Evolutionary conservation across 192 early-diverging fungal species (phyloP).

Genomic region (Coemansia reversa): DNA sequence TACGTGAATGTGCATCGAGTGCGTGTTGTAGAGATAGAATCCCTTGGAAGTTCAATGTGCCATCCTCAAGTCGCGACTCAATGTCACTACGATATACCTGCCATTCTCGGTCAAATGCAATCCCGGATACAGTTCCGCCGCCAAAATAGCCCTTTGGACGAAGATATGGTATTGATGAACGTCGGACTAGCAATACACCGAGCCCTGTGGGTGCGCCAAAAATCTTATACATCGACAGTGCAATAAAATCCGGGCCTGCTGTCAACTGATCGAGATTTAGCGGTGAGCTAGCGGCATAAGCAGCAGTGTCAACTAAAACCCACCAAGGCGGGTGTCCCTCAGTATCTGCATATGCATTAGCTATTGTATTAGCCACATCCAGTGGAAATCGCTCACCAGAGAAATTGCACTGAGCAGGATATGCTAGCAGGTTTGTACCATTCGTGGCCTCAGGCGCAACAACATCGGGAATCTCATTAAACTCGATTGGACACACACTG

Average conservation of each 20-base stretch:
- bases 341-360: slow-evolving; percentile 4
- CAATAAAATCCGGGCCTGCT: slow-evolving; percentile 64
- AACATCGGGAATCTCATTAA: slow-evolving; percentile 24
- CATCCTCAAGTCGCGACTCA: slow-evolving; percentile 67
- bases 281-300: slow-evolving; percentile 62
- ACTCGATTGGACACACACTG: slow-evolving; percentile 19
- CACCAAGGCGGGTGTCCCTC: slow-evolving; percentile 45
- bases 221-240: slow-evolving; percentile 84
- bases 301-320: slow-evolving; percentile 74
- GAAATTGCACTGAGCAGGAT: slow-evolving; percentile 86
- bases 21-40: slow-evolving; percentile 72
- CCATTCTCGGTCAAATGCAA: slow-evolving; percentile 58
- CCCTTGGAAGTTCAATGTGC: slow-evolving; percentile 74
- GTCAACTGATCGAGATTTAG: slow-evolving; percentile 57
- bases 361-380: slow-evolving; percentile 55
- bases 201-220: slow-evolving; percentile 86
- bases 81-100: slow-evolving; percentile 56
- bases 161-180: slow-evolving; percentile 49
- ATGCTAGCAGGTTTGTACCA: slow-evolving; percentile 62
- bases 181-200: slow-evolving; percentile 70
- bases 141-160: slow-evolving; percentile 68
- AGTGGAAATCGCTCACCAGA: slow-evolving; percentile 72
- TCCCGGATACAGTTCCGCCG: slow-evolving; percentile 71
- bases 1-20: slow-evolving; percentile 54
- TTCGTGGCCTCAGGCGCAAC: slow-evolving; percentile 12